Percentiles rank a stretch among this genome's conserved stretches.
phyloP scores from a whole-genome alignment of 768 basidiomycete genomes.

The Coprinopsis marcescibilis region DNA sequence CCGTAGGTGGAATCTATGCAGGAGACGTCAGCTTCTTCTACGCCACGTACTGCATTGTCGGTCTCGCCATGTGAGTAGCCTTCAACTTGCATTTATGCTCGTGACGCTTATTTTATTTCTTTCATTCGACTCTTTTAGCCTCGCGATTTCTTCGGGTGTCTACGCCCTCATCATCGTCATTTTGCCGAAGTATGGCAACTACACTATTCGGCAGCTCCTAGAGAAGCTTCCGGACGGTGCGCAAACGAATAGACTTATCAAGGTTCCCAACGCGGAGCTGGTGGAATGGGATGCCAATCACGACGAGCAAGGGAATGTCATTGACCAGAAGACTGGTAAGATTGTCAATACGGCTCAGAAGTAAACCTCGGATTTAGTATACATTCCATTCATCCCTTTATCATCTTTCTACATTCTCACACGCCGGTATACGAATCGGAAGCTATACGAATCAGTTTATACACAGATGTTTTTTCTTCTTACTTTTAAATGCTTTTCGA shows the following conservation, averaged over 20 bases:
- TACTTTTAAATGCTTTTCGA: too few relatives aligned
- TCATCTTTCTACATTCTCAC: too few relatives aligned
- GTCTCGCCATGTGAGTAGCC: constrained; percentile 27
- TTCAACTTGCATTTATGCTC: too few relatives aligned
- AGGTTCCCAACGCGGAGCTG: constrained; percentile 24
- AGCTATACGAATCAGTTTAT: too few relatives aligned
- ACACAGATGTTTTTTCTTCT: too few relatives aligned
- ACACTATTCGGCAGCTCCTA: constrained; percentile 40
- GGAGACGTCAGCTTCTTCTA: constrained; percentile 41
- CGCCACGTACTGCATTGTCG: constrained; percentile 35
- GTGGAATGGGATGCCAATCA: constrained; percentile 31
- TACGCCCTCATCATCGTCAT: constrained; percentile 33
- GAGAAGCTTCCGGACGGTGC: constrained; percentile 33
- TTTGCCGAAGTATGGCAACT: constrained; percentile 37
- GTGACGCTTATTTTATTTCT: too few relatives aligned
- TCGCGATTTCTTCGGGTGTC: constrained; percentile 24
- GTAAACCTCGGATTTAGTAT: too few relatives aligned
- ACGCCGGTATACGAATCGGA: too few relatives aligned
- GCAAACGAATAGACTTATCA: constrained; percentile 25
- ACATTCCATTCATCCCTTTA: too few relatives aligned
- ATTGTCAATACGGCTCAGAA: too few relatives aligned
- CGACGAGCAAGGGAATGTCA: constrained; percentile 26
- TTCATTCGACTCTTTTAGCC: constrained; percentile 15
- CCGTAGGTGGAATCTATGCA: constrained; percentile 29
- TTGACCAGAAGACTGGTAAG: constrained; percentile 13